Conservation (phyloP, 495 filamentous ascomycete genomes). For the Podospora pseudocomata region DNA sequence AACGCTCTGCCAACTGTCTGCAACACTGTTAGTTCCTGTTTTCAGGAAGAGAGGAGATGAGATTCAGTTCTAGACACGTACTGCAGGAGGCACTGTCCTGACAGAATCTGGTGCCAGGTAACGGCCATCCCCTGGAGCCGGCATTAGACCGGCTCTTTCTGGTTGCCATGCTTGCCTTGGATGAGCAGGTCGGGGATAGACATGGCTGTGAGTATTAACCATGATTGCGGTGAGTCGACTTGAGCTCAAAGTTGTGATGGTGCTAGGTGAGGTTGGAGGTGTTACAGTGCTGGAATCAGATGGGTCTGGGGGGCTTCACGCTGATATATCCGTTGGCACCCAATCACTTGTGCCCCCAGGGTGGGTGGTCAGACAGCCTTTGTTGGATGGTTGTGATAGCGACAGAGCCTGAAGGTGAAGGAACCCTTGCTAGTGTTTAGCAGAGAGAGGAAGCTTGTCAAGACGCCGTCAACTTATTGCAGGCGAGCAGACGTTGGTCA, state of each 20-base stretch:
- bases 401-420: no score
- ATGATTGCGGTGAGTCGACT: constrained; percentile 11
- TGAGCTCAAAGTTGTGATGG: neutral
- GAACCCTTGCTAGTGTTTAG: neutral
- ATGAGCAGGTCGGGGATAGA: neutral
- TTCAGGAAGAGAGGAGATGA: neutral
- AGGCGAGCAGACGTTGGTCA: neutral
- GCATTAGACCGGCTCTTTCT: constrained; percentile 15
- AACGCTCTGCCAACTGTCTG: constrained; percentile 40
- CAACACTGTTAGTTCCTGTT: constrained; percentile 14
- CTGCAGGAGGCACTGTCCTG: constrained; percentile 21
- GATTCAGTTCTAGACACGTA: constrained; percentile 8
- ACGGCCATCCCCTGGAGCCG: constrained; percentile 18
- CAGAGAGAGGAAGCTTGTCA: no score
- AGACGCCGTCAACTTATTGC: neutral
- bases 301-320: neutral
- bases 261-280: neutral
- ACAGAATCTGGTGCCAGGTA: constrained; percentile 16
- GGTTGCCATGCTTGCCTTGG: constrained; percentile 23
- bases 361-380: neutral
- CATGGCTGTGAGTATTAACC: constrained; percentile 14
- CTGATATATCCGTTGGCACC: neutral
- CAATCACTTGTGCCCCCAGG: neutral
- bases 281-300: neutral
- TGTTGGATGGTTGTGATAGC: neutral